Percentiles rank a stretch among this genome's conserved stretches.
Conservation (phyloP, 2,329 filamentous ascomycete genomes). For the Alternaria infectoria region DNA sequence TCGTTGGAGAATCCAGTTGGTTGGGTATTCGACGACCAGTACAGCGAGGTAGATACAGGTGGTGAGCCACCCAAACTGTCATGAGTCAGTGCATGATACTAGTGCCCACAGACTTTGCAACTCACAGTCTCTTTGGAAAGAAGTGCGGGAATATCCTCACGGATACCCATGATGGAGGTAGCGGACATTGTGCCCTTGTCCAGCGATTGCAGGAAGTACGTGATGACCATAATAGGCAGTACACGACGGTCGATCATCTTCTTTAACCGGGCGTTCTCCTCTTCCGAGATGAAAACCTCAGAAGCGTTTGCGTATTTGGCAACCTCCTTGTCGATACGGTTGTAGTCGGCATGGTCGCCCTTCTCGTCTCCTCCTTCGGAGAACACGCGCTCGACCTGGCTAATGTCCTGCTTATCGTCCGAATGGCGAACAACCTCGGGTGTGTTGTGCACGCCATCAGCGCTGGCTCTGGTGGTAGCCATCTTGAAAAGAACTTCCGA, state of each 20-base stretch:
- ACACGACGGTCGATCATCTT: conserved; percentile 71
- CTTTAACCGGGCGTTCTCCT: conserved; percentile 67
- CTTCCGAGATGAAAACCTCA: conserved; percentile 62
- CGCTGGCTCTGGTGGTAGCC: conserved; percentile 20
- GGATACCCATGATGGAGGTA: conserved; percentile 68
- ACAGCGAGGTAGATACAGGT: conserved; percentile 78
- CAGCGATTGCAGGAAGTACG: conserved; percentile 72
- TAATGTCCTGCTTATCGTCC: conserved; percentile 41
- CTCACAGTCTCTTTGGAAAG: conserved; percentile 35
- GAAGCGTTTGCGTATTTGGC: conserved; percentile 69
- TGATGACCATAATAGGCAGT: conserved; percentile 72
- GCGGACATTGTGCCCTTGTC: conserved; percentile 72
- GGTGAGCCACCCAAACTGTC: conserved; percentile 72
- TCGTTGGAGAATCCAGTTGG: conserved; percentile 68
- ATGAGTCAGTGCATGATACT: conserved; percentile 7
- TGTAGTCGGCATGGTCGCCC: conserved; percentile 63
- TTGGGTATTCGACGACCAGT: conserved; percentile 74
- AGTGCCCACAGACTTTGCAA: conserved; percentile 1
- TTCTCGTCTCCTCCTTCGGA: conserved; percentile 54
- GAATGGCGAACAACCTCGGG: conserved; percentile 22
- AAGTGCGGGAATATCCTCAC: conserved; percentile 46
- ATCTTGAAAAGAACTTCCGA: conserved; percentile 25
- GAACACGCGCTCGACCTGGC: conserved; percentile 58
- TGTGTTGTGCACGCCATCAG: conserved; percentile 23
- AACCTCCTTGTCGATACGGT: conserved; percentile 71